Conservation (phyloP, 2,329 filamentous ascomycete genomes). For the Arthrinium puccinioides region DNA sequence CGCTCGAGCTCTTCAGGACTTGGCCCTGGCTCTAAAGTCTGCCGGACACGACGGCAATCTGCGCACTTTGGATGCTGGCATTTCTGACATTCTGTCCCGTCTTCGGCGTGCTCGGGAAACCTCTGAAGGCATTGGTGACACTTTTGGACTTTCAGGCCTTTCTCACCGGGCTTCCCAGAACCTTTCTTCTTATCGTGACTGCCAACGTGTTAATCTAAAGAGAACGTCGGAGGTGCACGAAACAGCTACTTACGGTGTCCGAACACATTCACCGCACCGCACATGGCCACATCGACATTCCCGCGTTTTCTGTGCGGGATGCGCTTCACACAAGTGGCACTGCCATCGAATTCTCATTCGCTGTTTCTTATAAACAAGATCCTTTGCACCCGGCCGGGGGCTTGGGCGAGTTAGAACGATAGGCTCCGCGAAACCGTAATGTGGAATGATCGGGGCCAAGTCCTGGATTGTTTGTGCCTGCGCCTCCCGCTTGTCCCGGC, state of each 20-base stretch:
- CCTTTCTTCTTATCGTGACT: conserved; percentile 63
- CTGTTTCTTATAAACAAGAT: conserved; percentile 64
- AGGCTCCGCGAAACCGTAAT: conserved; percentile 42
- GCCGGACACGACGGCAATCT: conserved; percentile 49
- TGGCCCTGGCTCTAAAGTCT: conserved; percentile 38
- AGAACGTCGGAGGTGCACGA: background rate
- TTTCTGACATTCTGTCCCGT: conserved; percentile 47
- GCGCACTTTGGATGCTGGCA: conserved; percentile 56
- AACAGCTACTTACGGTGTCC: conserved; percentile 60
- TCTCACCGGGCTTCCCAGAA: conserved; percentile 52
- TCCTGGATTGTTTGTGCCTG: conserved; percentile 45
- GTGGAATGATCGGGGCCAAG: conserved; percentile 44
- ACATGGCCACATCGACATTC: conserved; percentile 62
- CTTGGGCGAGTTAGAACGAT: conserved; percentile 55
- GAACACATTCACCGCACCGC: conserved; percentile 73
- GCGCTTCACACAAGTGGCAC: conserved; percentile 69
- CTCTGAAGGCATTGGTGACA: conserved; percentile 58
- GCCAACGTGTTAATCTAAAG: conserved; percentile 8
- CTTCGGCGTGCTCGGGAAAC: conserved; percentile 42
- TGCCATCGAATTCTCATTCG: conserved; percentile 66
- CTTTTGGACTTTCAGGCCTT: conserved; percentile 43
- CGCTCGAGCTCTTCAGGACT: background rate
- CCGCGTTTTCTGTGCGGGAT: conserved; percentile 51
- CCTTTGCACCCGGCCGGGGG: conserved; percentile 55
- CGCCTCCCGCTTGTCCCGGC: conserved; percentile 40